Conservation (phyloP, 2,329 filamentous ascomycete species). For the Neodidymelliopsis sp. region DNA sequence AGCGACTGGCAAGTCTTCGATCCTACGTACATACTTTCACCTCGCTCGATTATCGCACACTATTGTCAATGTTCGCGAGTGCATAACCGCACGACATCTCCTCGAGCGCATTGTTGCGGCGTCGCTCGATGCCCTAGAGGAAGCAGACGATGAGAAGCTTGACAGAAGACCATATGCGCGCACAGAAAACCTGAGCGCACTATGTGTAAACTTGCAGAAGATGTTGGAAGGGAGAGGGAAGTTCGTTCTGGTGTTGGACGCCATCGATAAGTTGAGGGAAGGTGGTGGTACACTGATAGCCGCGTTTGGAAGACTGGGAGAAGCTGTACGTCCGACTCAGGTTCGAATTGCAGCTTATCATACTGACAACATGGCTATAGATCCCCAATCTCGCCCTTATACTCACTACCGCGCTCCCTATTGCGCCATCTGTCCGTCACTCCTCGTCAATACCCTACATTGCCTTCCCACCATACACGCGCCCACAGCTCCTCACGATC, state of each 20-base stretch:
- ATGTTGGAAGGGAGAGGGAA: constrained; percentile 65
- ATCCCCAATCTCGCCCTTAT: constrained; percentile 80
- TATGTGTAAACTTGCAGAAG: constrained; percentile 75
- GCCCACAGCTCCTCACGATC: constrained; percentile 80
- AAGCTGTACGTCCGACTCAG: constrained; percentile 66
- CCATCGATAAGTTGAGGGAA: constrained; percentile 84
- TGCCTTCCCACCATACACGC: constrained; percentile 84
- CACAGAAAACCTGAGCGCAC: constrained; percentile 81
- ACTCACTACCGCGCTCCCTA: constrained; percentile 77
- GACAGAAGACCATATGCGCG: constrained; percentile 61
- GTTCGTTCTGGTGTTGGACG: constrained; percentile 87
- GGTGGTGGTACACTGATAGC: constrained; percentile 79
- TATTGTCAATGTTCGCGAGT: constrained; percentile 74
- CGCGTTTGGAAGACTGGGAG: constrained; percentile 80
- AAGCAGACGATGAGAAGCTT: constrained; percentile 49
- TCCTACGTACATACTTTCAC: constrained; percentile 69
- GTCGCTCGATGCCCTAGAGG: constrained; percentile 50
- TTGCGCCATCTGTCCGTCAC: constrained; percentile 70
- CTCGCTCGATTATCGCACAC: constrained; percentile 62
- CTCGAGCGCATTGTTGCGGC: constrained; percentile 73
- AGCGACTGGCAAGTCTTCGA: constrained; percentile 83
- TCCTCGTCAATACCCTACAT: constrained; percentile 76
- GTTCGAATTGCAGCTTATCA: constrained; percentile 5
- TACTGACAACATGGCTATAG: constrained; percentile 53
- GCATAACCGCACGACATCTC: constrained; percentile 78